Conservation (phyloP, 2,329 filamentous ascomycete genomes). For the Basipetospora chlamydospora region DNA sequence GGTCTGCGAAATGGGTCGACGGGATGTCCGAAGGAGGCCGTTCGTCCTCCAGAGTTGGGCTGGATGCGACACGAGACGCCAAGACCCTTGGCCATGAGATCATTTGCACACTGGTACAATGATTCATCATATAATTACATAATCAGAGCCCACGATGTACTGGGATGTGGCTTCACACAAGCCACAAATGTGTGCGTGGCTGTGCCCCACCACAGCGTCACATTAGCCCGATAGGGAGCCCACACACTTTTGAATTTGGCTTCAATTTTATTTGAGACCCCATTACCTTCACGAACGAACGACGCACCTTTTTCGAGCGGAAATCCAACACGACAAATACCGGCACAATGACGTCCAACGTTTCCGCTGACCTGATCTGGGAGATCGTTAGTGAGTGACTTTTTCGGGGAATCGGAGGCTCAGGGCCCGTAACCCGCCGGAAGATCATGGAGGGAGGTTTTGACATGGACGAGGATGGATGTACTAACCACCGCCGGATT, state of each 20-base stretch:
- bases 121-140: no score
- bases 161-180: background rate
- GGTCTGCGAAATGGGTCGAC: no score
- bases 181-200: background rate
- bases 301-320: background rate
- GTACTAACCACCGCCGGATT: constrained; percentile 5
- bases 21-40: no score
- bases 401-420: no score
- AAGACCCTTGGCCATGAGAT: no score
- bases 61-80: no score
- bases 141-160: no score
- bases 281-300: background rate
- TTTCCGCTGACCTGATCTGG: constrained; percentile 89
- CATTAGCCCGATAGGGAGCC: constrained; percentile 19
- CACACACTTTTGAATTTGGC: constrained; percentile 24
- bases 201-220: constrained; percentile 1
- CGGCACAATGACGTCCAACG: constrained; percentile 51
- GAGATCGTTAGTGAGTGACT: constrained; percentile 76
- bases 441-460: no score
- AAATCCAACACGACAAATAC: constrained; percentile 9
- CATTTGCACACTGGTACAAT: no score
- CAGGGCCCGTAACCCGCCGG: no score
- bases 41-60: no score
- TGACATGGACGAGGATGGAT: no score
- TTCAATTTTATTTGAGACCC: constrained; percentile 4